A percentile compares a stretch with the other conserved stretches of the same genome.
Conservation (phyloP, 768 basidiomycete species). For the Xerocomus brunneocitrinus region DNA sequence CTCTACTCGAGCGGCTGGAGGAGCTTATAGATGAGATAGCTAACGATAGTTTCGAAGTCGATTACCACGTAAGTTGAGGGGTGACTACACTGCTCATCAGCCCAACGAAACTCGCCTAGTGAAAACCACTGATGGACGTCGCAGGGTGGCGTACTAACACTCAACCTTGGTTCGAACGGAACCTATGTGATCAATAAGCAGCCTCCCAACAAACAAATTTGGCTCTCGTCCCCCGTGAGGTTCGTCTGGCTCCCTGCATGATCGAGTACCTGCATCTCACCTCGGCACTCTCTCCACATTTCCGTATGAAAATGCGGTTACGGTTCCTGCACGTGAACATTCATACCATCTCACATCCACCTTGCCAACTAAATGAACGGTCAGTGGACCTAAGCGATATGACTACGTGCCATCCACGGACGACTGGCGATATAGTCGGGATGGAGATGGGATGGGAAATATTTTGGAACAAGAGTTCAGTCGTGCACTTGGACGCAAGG, state of each 20-base stretch:
- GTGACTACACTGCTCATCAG: neutral
- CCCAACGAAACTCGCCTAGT: neutral
- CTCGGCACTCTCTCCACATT: constrained; percentile 1
- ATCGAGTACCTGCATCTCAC: neutral
- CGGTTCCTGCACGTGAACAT: constrained; percentile 5
- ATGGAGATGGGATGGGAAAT: constrained; percentile 52
- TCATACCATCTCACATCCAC: neutral
- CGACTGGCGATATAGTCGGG: constrained; percentile 76
- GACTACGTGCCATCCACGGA: constrained; percentile 58
- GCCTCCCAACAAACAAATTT: constrained; percentile 95
- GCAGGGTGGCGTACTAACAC: constrained; percentile 88
- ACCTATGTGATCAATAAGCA: constrained; percentile 98
- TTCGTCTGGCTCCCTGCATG: constrained; percentile 29
- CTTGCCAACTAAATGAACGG: constrained; percentile 1
- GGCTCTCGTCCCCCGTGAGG: constrained; percentile 90
- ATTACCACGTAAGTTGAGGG: constrained; percentile 69
- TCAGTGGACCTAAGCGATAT: constrained; percentile 89
- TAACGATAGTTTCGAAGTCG: constrained; percentile 68
- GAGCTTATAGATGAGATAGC: constrained; percentile 56
- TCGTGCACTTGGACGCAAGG: constrained; percentile 32
- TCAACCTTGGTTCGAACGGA: constrained; percentile 67
- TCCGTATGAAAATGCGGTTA: neutral
- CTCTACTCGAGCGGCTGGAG: constrained; percentile 71
- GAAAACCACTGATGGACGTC: constrained; percentile 8
- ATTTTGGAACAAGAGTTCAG: constrained; percentile 72